Percentiles rank a stretch among this genome's conserved stretches.
These are phyloP conservation scores for Didymella segeticola DNA, from an alignment of 2,329 filamentous ascomycete genomes.

Conservation along the genomic window DNA sequence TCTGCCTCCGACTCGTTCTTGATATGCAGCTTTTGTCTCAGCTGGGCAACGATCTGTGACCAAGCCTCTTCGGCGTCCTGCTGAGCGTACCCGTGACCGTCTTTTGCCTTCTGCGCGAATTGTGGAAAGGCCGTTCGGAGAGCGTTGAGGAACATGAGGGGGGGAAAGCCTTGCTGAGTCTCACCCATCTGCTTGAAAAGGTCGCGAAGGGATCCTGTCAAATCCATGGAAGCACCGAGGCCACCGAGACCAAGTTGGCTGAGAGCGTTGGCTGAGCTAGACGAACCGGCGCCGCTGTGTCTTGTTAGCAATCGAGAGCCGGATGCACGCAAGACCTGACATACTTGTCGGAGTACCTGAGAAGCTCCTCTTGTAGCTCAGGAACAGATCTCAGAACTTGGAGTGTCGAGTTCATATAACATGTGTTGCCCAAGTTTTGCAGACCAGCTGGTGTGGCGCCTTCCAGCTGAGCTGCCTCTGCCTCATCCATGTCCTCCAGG, in stretches of 20 bases:
- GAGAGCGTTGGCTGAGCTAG: conserved; percentile 43
- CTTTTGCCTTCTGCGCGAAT: conserved; percentile 87
- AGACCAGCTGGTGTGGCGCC: conserved; percentile 88
- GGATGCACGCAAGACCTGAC: neutral
- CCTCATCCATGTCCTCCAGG: conserved; percentile 96
- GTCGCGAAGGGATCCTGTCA: conserved; percentile 78
- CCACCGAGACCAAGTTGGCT: conserved; percentile 64
- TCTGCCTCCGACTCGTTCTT: conserved; percentile 56
- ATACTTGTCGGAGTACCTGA: conserved; percentile 63
- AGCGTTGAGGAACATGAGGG: conserved; percentile 80
- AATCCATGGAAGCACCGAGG: conserved; percentile 68
- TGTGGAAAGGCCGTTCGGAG: conserved; percentile 84
- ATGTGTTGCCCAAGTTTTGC: conserved; percentile 94
- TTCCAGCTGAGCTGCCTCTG: conserved; percentile 81
- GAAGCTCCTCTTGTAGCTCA: conserved; percentile 82
- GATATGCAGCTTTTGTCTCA: conserved; percentile 78
- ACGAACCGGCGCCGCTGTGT: conserved; percentile 39
- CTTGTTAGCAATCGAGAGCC: conserved; percentile 18
- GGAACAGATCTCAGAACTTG: conserved; percentile 88
- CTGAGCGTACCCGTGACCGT: conserved; percentile 87
- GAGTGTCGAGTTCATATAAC: conserved; percentile 97
- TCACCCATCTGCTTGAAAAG: conserved; percentile 89
- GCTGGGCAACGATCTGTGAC: conserved; percentile 88
- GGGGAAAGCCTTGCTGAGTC: conserved; percentile 86
- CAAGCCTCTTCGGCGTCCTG: conserved; percentile 98